These are phyloP conservation scores for Hypoxylon sp. DNA, from an alignment of 2,329 filamentous ascomycete species.

Conservation along the genomic window DNA sequence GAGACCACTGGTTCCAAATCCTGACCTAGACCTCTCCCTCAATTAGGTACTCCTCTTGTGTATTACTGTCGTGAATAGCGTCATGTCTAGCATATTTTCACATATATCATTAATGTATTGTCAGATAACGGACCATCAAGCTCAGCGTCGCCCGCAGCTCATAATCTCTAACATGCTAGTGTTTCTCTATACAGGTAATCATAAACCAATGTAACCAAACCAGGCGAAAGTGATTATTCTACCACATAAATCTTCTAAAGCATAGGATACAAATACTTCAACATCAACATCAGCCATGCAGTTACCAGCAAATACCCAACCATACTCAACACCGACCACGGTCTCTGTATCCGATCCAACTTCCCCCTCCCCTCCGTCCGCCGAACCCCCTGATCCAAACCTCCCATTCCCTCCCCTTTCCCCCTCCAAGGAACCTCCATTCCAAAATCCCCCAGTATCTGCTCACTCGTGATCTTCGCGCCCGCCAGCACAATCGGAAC, in stretches of 20 bases:
- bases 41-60: too few species aligned
- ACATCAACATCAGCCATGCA: slow-evolving; percentile 4
- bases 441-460: slow-evolving; percentile 58
- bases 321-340: slow-evolving; percentile 1
- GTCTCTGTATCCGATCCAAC: slow-evolving; percentile 44
- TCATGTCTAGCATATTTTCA: neutral
- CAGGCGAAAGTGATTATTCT: too few species aligned
- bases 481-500: slow-evolving; percentile 81
- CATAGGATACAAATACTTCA: slow-evolving; percentile 26
- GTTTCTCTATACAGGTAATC: neutral
- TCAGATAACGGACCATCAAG: neutral
- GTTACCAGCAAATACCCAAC: slow-evolving; percentile 9
- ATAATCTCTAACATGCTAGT: neutral
- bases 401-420: slow-evolving; percentile 22
- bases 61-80: neutral
- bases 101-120: neutral
- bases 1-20: too few species aligned
- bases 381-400: slow-evolving; percentile 37
- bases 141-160: neutral
- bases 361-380: slow-evolving; percentile 34
- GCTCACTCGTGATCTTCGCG: slow-evolving; percentile 69
- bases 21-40: too few species aligned
- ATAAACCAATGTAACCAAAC: too few species aligned
- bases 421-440: slow-evolving; percentile 53
- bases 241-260: neutral